These are phyloP conservation scores for Sisymbrium altissimum DNA, from an alignment of 345 rosid species.

Conservation along the genomic window DNA sequence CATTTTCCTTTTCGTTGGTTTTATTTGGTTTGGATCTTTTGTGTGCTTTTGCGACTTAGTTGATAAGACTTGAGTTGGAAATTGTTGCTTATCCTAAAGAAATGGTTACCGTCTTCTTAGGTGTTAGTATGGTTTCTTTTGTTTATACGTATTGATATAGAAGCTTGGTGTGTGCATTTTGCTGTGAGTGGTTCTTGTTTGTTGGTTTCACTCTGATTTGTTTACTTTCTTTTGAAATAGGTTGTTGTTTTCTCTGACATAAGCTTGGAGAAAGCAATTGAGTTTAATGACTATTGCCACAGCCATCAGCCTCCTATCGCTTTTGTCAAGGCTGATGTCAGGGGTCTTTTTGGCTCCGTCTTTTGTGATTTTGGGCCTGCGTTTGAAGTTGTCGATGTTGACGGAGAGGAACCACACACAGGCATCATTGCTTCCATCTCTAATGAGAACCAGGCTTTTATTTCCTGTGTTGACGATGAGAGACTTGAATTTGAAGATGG, in stretches of 20 bases:
- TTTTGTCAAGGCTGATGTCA: conserved; percentile 87
- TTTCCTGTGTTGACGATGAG: conserved; percentile 96
- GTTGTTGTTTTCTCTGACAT: conserved; percentile 89
- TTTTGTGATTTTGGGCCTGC: conserved; percentile 98
- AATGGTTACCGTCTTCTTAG: not conserved
- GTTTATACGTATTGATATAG: not conserved
- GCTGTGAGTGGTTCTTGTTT: conserved; percentile 1
- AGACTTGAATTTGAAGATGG: conserved; percentile 97
- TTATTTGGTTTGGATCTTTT: not conserved
- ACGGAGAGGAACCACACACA: conserved; percentile 92
- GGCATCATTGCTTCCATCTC: conserved; percentile 95
- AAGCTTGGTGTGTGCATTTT: conserved; percentile 8
- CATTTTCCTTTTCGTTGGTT: conserved; percentile 1
- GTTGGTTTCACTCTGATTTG: not conserved
- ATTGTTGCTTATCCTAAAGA: not conserved
- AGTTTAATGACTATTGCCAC: conserved; percentile 84
- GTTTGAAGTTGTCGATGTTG: conserved; percentile 87
- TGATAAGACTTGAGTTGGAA: not conserved
- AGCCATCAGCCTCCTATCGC: conserved; percentile 82
- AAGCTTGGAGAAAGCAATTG: conserved; percentile 68
- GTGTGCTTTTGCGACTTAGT: not conserved
- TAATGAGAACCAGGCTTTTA: conserved; percentile 80
- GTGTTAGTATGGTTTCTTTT: not conserved
- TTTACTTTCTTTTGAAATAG: conserved; percentile 44
- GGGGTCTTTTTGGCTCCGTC: conserved; percentile 94